These are phyloP conservation scores for Oryza rufipogon DNA, from an alignment of 176 grass and related monocot species.

Conservation along the genomic window DNA sequence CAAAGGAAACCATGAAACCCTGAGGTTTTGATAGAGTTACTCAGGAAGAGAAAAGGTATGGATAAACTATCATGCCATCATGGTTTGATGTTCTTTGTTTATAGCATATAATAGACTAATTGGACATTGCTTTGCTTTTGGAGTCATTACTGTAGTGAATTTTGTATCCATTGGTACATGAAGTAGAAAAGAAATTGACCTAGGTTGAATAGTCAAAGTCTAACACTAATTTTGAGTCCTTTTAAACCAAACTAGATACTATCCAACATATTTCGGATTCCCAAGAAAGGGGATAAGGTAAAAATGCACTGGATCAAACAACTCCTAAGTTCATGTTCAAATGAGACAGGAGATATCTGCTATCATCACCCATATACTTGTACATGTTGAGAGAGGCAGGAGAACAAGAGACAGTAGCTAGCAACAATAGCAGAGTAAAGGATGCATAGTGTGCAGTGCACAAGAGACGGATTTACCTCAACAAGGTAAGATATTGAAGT, in stretches of 20 bases:
- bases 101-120: conserved; percentile 1
- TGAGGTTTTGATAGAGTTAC: conserved; percentile 9
- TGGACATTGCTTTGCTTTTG: neutral
- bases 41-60: neutral
- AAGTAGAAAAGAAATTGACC: neutral
- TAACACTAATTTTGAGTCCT: neutral
- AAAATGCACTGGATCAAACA: conserved; percentile 4
- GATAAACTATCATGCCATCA: neutral
- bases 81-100: neutral
- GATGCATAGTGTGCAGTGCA: neutral
- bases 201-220: conserved; percentile 11
- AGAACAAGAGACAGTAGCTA: neutral
- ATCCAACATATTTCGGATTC: neutral
- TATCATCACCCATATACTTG: conserved; percentile 15
- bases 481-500: conserved; percentile 73
- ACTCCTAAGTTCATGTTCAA: conserved; percentile 9
- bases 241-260: neutral
- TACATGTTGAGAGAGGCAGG: neutral
- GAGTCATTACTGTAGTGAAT: neutral
- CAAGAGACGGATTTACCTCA: conserved; percentile 59
- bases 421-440: neutral
- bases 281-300: neutral
- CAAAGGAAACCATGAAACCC: conserved; percentile 24
- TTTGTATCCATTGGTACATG: neutral
- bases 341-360: neutral